A percentile compares a stretch with the other conserved stretches of the same genome.
phyloP scores from a whole-genome alignment of 2,329 filamentous ascomycete genomes.

The Keithomyces neogunnii region DNA sequence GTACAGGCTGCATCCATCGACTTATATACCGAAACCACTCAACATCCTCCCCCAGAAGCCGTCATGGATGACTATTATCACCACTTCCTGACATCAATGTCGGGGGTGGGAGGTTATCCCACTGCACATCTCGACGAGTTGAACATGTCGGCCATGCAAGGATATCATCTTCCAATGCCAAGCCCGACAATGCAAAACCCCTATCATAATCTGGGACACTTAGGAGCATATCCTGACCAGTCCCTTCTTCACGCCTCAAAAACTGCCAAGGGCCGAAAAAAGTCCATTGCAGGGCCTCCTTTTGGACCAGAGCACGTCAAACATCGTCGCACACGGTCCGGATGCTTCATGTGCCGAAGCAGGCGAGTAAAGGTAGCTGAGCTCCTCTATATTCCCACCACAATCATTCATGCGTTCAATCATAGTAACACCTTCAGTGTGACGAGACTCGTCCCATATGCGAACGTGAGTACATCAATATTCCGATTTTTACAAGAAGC shows the following conservation, averaged over 20 bases:
- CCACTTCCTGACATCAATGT: slow-evolving; percentile 45
- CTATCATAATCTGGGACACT: slow-evolving; percentile 41
- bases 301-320: slow-evolving; percentile 63
- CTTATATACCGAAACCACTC: slow-evolving; percentile 5
- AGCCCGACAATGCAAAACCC: slow-evolving; percentile 28
- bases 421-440: slow-evolving; percentile 49
- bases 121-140: slow-evolving; percentile 30
- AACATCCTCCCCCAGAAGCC: neutral
- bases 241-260: slow-evolving; percentile 40
- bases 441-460: slow-evolving; percentile 84
- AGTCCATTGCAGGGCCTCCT: slow-evolving; percentile 33
- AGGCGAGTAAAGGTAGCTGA: slow-evolving; percentile 67
- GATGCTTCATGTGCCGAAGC: slow-evolving; percentile 85
- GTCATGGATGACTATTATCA: slow-evolving; percentile 50
- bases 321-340: slow-evolving; percentile 85
- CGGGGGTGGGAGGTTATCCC: slow-evolving; percentile 32
- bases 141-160: slow-evolving; percentile 27
- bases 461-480: slow-evolving; percentile 49
- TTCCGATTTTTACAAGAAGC: neutral
- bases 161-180: slow-evolving; percentile 18
- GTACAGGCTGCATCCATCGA: slow-evolving; percentile 5
- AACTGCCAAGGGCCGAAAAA: slow-evolving; percentile 40
- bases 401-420: neutral
- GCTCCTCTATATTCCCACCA: neutral
- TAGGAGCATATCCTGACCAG: slow-evolving; percentile 41